Evolutionary conservation across 139 green algal species (phyloP), one percentile per base, ranked within the genome.

Genomic region (Chlorella sp.): DNA sequence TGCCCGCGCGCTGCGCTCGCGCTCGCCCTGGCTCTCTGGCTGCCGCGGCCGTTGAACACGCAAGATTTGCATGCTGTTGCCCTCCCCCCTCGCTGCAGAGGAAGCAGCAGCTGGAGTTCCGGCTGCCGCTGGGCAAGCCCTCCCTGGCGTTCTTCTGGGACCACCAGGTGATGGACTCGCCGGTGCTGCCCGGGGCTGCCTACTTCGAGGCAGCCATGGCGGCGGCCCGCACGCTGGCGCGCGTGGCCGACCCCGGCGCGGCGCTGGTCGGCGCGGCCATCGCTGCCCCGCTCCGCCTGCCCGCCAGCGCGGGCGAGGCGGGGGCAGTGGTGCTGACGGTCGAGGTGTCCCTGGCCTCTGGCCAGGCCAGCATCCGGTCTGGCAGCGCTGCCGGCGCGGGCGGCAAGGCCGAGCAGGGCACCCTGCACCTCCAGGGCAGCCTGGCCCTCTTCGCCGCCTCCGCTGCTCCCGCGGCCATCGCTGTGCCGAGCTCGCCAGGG

Each of bases 91-190:
- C 78, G 77, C 27, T 35, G 86, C 87, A 38, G 80, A 63, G 25
- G 86, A 87, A 78, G 82, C 90, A 45, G 79, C 79, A 62, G 77
- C 74, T 73, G 66, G 51, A 25, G 64, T 69, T 62, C 75, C 41
- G 45, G 29, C 53, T 38, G 38, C 33, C 60, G 81, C 70, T 92
- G 6, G 14, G 21, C 19, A 70, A 75, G 21, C 76, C 88, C 2
- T 8, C 51, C 8, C 62, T 89, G 8, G 78, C 80, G 2, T 96
- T 88, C 80, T 73, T 97, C 29, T 82, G 79, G 60, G 88, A 97
- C 58, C 93, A 97, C 65, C 58, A 85, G 38, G 90, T 95, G 4
- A 40, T 67, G 19, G 80, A 79, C 8, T 67, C 77, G 15, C 46
- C 80, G 12, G 81, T 95, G 46, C 65, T 85, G 48, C 79, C 79